Evolutionary conservation across 1,139 yeast genomes (phyloP), one percentile per base, ranked within the genome.

Genomic region (Yamadazyma diddensiae): DNA sequence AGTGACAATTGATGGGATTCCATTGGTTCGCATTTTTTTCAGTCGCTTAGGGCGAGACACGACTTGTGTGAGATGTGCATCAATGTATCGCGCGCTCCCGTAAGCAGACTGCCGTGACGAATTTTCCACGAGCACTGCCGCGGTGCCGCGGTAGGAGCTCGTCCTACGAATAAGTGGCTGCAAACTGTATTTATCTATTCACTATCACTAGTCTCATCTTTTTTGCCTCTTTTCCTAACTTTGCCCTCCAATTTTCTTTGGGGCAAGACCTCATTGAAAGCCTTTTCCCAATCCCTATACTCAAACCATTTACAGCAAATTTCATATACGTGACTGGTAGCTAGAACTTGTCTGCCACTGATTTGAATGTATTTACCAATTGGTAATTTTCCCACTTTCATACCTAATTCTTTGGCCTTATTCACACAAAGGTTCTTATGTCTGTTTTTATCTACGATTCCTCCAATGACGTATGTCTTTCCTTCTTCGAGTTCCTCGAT

Each of bases 381-480:
- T 3, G 98, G 98, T 36, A 92, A 70, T 49, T 86, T 73, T 15
- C 81, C 92, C 4, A 94, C 86, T 28, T 66, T 58, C 15, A 92
- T 68, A 0, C 88, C 88, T 46, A 85, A 63, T 39, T 69, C 62
- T 44, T 78, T 71, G 1, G 98, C 98, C 56, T 90, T 92, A 44
- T 83, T 73, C 36, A 77, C 70, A 57, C 98, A 92, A 31, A 92
- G 60, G 41, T 71, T 69, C 58, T 90, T 90, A 64, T 92, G 84
- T 46, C 97, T 73, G 43, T 94, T 94, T 57, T 90, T 92, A 57
- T 92, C 98, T 6, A 92, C 97, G 34, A 92, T 90, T 0, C 98
- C 98, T 7, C 98, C 98, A 33, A 92, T 79, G 29, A 90, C 76
- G 49, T 92, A 92, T 0, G 94, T 83, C 55, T 72, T 70, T 4